Conservation (phyloP, 2,329 filamentous ascomycete species). For the Dactylellina parvicollis region DNA sequence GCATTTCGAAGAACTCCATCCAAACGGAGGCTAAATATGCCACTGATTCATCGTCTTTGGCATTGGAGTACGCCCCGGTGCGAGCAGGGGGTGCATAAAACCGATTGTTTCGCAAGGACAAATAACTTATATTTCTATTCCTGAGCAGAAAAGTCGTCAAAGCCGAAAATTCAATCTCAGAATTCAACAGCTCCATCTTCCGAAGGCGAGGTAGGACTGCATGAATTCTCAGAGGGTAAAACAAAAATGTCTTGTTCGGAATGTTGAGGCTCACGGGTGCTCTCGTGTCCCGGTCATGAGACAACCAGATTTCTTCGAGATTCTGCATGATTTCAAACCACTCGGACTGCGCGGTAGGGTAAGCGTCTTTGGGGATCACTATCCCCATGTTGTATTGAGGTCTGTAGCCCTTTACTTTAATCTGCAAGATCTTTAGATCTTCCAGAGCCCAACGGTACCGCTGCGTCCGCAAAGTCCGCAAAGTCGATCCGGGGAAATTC, state of each 20-base stretch:
- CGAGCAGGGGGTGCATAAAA: not conserved
- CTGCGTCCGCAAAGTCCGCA: no score
- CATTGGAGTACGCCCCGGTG: no score
- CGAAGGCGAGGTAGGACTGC: not conserved
- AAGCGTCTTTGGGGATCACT: no score
- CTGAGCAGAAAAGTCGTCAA: not conserved
- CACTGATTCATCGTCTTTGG: no score
- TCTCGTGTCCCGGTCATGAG: not conserved
- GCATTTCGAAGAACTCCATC: not conserved
- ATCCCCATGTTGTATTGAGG: no score
- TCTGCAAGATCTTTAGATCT: not conserved
- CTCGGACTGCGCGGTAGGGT: not conserved
- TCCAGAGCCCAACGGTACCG: not conserved
- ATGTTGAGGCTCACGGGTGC: not conserved
- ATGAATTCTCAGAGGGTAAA: not conserved
- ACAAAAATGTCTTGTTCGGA: not conserved
- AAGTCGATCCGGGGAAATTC: no score
- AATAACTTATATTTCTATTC: not conserved
- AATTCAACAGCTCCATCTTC: not conserved
- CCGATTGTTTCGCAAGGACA: not conserved
- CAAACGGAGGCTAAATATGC: no score
- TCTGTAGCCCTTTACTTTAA: no score
- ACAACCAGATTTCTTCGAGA: not conserved
- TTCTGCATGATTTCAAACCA: conserved; percentile 1
- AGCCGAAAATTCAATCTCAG: not conserved